Conservation (phyloP, 2,329 filamentous ascomycete genomes). For the Sporothrix pseudoabietina region DNA sequence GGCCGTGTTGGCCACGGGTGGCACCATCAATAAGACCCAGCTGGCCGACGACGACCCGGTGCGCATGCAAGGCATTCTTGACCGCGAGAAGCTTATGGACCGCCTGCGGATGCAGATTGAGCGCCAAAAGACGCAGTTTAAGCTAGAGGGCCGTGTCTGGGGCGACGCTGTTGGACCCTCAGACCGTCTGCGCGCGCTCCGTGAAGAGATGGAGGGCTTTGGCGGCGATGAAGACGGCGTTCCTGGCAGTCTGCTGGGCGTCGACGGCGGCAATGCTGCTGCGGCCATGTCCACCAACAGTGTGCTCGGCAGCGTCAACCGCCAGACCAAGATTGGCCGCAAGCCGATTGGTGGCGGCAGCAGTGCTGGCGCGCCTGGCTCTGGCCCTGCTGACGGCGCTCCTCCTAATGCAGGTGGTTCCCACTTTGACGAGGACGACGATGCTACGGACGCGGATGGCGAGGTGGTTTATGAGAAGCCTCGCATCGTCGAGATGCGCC, state of each 20-base stretch:
- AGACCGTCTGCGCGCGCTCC: slow-evolving; percentile 85
- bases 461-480: slow-evolving; percentile 73
- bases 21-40: slow-evolving; percentile 40
- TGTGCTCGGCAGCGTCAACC: slow-evolving; percentile 56
- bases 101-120: slow-evolving; percentile 93
- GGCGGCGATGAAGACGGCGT: slow-evolving; percentile 47
- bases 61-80: slow-evolving; percentile 88
- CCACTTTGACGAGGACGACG: slow-evolving; percentile 37
- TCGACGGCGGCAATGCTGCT: slow-evolving; percentile 51
- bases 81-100: slow-evolving; percentile 89
- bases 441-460: slow-evolving; percentile 40
- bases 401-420: neutral
- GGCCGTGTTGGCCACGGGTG: slow-evolving; percentile 39
- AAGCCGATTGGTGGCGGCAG: slow-evolving; percentile 51
- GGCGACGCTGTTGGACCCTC: slow-evolving; percentile 80
- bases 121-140: slow-evolving; percentile 95
- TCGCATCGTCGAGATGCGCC: slow-evolving; percentile 74
- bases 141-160: slow-evolving; percentile 92
- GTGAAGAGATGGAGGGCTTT: slow-evolving; percentile 85
- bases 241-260: slow-evolving; percentile 53
- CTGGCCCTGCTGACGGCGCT: neutral
- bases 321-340: slow-evolving; percentile 59
- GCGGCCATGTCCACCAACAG: slow-evolving; percentile 32
- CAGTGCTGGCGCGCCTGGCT: slow-evolving; percentile 34
- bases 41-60: slow-evolving; percentile 67